phyloP scores from a whole-genome alignment of 768 basidiomycete species.

The Xerocomus brunneocitrinus region DNA sequence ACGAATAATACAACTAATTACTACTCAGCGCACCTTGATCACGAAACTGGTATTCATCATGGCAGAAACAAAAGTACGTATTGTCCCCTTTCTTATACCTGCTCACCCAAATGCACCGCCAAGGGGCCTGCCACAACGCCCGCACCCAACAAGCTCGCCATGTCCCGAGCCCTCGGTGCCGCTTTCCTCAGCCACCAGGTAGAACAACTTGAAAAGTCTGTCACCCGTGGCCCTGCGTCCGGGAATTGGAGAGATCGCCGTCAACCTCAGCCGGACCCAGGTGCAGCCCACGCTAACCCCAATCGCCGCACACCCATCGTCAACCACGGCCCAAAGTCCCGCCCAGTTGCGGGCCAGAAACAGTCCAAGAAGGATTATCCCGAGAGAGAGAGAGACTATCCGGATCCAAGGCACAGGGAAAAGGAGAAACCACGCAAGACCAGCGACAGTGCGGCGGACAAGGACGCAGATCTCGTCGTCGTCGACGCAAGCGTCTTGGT shows the following conservation, averaged over 20 bases:
- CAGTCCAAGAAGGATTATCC: conserved; percentile 19
- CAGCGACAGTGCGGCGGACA: conserved; percentile 32
- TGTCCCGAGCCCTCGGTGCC: conserved; percentile 84
- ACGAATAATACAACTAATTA: neutral
- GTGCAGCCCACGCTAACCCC: conserved; percentile 6
- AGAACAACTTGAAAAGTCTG: conserved; percentile 79
- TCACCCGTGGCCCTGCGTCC: conserved; percentile 47
- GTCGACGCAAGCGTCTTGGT: conserved; percentile 81
- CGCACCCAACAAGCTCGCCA: conserved; percentile 59
- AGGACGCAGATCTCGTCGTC: conserved; percentile 72
- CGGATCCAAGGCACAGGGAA: conserved; percentile 15
- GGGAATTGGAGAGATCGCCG: conserved; percentile 60
- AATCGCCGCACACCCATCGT: conserved; percentile 16
- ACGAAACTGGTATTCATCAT: conserved; percentile 7
- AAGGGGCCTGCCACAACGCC: conserved; percentile 25
- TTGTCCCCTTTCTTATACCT: no score
- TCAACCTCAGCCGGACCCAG: conserved; percentile 21
- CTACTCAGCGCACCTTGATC: neutral
- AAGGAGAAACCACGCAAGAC: conserved; percentile 21
- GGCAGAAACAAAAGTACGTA: conserved; percentile 19
- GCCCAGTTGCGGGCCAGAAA: conserved; percentile 17
- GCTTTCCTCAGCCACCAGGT: conserved; percentile 87
- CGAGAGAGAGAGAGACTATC: conserved; percentile 20
- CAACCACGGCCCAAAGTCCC: conserved; percentile 21
- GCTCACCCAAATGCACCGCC: neutral